Evolutionary conservation across 352 stramenopile species (phyloP).

Genomic region (Globisporangium cederbergense): DNA sequence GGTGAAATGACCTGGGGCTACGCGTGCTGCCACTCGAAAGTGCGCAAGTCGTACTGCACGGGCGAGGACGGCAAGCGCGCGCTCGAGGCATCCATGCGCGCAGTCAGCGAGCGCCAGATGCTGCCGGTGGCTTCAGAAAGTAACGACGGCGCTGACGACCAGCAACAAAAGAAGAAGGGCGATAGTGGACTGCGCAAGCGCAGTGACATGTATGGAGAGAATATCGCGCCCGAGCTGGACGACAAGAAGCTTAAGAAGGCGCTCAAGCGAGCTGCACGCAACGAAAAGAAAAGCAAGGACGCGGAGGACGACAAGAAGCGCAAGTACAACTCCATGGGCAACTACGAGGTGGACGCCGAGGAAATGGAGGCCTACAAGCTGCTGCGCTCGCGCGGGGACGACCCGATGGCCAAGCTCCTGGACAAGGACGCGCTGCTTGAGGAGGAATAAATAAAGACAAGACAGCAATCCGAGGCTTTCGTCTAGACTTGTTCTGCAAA

Average conservation of each 20-base stretch:
- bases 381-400: constrained; percentile 81
- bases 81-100: constrained; percentile 73
- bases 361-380: constrained; percentile 96
- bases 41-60: constrained; percentile 95
- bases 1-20: constrained; percentile 96
- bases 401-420: constrained; percentile 94
- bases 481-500: too few relatives aligned
- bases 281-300: neutral
- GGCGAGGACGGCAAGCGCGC: constrained; percentile 90
- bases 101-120: constrained; percentile 47
- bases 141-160: constrained; percentile 12
- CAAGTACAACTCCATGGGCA: constrained; percentile 94
- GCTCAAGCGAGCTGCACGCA: constrained; percentile 51
- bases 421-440: constrained; percentile 46
- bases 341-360: constrained; percentile 91
- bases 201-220: constrained; percentile 90
- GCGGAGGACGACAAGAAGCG: constrained; percentile 76
- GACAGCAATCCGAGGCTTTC: neutral
- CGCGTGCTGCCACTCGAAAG: constrained; percentile 94
- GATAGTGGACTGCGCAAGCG: constrained; percentile 45
- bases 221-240: constrained; percentile 66
- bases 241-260: constrained; percentile 85
- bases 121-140: constrained; percentile 25
- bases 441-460: neutral
- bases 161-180: constrained; percentile 12